Evolutionary conservation across 345 rosid species (phyloP), one percentile per base, ranked within the genome.

Genomic region (Dimocarpus longan): DNA sequence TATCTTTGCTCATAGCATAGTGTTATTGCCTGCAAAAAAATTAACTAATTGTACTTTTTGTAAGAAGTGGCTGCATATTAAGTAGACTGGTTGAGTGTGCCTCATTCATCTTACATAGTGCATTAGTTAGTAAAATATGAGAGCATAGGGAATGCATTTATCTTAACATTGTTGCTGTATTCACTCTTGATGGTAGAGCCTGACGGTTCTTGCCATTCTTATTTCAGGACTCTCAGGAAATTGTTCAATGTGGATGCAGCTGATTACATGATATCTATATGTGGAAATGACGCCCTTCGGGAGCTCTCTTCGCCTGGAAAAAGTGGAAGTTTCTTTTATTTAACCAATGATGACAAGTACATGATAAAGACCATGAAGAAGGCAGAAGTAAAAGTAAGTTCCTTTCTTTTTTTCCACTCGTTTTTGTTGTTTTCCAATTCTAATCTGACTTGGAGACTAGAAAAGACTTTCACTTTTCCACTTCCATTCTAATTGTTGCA

Each of bases 291-390:
- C 72, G 99, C 98, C 1, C 97, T 97, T 73, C 89, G 99, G 72
- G 99, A 97, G 88, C 95, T 97, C 65, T 94, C 98, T 43, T 97
- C 98, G 54, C 98, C 99, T 6, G 98, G 99, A 50, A 97, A 97
- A 86, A 97, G 99, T 83, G 98, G 98, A 78, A 93, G 98, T 77
- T 97, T 94, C 77, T 97, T 97, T 85, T 97, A 94, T 86, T 79
- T 97, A 68, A 97, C 98, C 39, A 86, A 91, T 66, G 99, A 97
- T 81, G 98, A 97, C 68, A 88, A 91, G 8, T 96, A 96, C 90
- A 96, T 96, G 99, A 94, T 96, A 68, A 96, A 96, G 88, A 96
- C 99, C 3, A 87, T 96, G 93, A 96, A 89, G 88, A 96, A 96
- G 85, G 91, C 98, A 22, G 99, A 96, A 94, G 94, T 87, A 18